A percentile compares a stretch with the other conserved stretches of the same genome.
phyloP scores from a whole-genome alignment of 768 basidiomycete genomes.

The Lyophyllum decastes region DNA sequence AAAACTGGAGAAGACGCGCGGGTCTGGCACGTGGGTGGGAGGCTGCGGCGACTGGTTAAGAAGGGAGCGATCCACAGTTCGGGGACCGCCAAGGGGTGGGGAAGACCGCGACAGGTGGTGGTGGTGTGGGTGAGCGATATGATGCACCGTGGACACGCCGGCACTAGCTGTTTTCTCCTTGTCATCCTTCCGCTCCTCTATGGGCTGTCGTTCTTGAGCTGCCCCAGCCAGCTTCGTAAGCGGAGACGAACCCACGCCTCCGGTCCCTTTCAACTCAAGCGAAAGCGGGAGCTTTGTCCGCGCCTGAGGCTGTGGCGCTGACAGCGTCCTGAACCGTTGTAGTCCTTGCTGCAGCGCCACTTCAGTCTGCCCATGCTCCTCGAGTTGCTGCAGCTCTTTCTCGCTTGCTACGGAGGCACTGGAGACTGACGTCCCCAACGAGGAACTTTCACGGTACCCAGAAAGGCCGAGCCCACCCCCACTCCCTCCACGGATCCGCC shows the following conservation, averaged over 20 bases:
- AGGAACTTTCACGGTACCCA: background rate
- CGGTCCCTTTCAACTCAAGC: background rate
- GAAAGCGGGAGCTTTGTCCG: background rate
- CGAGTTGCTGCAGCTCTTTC: background rate
- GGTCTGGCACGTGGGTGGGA: background rate
- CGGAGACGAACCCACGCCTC: conserved; percentile 7
- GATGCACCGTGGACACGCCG: background rate
- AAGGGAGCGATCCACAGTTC: background rate
- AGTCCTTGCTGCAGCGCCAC: background rate
- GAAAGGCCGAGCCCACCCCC: background rate
- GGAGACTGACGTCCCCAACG: conserved; percentile 15
- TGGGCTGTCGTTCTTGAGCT: background rate
- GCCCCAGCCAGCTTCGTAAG: background rate
- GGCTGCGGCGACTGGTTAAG: background rate
- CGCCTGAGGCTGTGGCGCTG: conserved; percentile 10
- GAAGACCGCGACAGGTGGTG: background rate
- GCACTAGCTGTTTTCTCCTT: background rate
- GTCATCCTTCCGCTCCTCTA: background rate
- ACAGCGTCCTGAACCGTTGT: conserved; percentile 13
- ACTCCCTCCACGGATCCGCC: background rate
- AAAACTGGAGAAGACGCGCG: background rate
- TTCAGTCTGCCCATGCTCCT: background rate
- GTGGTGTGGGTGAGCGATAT: background rate
- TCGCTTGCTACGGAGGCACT: conserved; percentile 1
- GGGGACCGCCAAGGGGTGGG: background rate